Evolutionary conservation across 2,329 filamentous ascomycete genomes (phyloP).

Genomic region (Alternaria triticina): DNA sequence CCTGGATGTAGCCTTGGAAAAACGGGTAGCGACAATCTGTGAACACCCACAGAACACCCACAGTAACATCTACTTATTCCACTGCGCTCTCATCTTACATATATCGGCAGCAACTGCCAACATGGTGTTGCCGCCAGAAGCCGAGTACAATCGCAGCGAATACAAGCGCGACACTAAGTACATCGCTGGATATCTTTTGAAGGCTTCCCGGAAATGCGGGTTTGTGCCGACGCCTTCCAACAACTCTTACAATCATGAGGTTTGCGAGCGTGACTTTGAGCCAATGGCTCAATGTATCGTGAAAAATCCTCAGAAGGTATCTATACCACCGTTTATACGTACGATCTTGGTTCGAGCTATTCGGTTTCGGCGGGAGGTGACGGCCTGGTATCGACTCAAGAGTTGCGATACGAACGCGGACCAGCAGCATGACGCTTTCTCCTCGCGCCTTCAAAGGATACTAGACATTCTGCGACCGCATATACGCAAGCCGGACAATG

Average conservation of each 20-base stretch:
- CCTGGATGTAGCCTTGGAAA: too few species aligned
- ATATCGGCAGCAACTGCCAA: rapidly evolving
- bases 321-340: neutral
- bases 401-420: neutral
- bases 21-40: too few species aligned
- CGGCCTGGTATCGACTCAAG: neutral
- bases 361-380: neutral
- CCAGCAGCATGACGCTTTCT: neutral
- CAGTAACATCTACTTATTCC: neutral
- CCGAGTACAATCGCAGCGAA: neutral
- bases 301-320: rapidly evolving
- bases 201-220: neutral
- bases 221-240: neutral
- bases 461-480: neutral
- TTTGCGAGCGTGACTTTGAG: neutral
- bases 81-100: neutral
- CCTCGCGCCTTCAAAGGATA: neutral
- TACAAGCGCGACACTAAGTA: neutral
- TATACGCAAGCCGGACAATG: neutral
- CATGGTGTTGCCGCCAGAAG: neutral
- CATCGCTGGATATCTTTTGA: neutral
- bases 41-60: neutral
- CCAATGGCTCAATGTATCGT: neutral
- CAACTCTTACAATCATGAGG: neutral
- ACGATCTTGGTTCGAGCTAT: neutral